Percentiles rank a stretch among this genome's conserved stretches.
Conservation (phyloP, 305 asterid genomes). For the Nicotiana rustica region DNA sequence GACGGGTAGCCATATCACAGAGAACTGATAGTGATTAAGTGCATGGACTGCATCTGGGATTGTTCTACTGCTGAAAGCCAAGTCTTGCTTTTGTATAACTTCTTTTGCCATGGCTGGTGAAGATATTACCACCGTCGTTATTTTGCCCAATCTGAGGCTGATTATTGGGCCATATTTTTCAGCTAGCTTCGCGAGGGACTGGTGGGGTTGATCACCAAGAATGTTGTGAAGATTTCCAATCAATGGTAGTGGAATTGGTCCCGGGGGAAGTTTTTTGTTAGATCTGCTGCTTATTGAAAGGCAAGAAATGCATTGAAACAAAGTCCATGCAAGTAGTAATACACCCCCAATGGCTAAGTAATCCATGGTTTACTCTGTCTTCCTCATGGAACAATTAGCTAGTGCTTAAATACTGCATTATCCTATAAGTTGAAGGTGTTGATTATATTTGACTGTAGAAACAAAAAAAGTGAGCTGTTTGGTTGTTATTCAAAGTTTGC, state of each 20-base stretch:
- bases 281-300: constrained; percentile 34
- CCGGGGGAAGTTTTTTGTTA: constrained; percentile 61
- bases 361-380: background rate
- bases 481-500: too few relatives aligned
- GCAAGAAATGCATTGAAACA: constrained; percentile 47
- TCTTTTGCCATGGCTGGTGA: constrained; percentile 63
- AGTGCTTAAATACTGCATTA: background rate
- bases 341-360: constrained; percentile 6
- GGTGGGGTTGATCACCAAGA: constrained; percentile 63
- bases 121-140: constrained; percentile 60
- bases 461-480: too few relatives aligned
- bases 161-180: constrained; percentile 57
- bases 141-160: constrained; percentile 53
- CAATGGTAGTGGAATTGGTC: constrained; percentile 54
- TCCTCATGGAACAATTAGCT: background rate
- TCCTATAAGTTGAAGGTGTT: too few relatives aligned
- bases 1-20: constrained; percentile 71
- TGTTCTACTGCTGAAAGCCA: constrained; percentile 53
- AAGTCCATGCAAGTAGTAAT: constrained; percentile 26
- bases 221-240: constrained; percentile 63
- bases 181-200: constrained; percentile 58
- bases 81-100: constrained; percentile 67
- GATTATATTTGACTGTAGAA: too few relatives aligned
- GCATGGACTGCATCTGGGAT: constrained; percentile 59
- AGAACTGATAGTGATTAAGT: constrained; percentile 61